Percentiles rank a stretch among this genome's conserved stretches.
Evolutionary conservation across 306 rosid species (phyloP).

Genomic region (Sicyos edulis): DNA sequence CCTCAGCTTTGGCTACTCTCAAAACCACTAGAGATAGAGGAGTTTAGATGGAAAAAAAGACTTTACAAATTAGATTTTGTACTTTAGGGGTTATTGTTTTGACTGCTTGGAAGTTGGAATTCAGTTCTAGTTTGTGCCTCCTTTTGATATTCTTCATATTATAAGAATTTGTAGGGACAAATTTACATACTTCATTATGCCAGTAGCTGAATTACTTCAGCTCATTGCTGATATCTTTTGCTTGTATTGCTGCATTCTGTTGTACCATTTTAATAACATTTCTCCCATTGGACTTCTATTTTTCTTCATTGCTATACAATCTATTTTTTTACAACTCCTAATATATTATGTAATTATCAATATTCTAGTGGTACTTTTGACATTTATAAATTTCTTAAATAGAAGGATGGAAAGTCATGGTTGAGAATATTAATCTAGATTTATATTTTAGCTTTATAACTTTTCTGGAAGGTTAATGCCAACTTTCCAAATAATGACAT

Average conservation of each 20-base stretch:
- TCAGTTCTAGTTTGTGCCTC: conserved; percentile 11
- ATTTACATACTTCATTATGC: not conserved
- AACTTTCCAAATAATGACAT: too few relatives aligned
- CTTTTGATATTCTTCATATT: not conserved
- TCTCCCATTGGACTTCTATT: too few relatives aligned
- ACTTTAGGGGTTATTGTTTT: conserved; percentile 13
- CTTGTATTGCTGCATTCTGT: not conserved
- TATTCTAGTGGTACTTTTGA: too few relatives aligned
- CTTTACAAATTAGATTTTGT: conserved; percentile 26
- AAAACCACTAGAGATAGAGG: conserved; percentile 42
- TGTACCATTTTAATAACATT: not conserved
- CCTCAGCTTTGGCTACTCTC: conserved; percentile 76
- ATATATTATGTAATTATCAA: too few relatives aligned
- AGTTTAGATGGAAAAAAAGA: conserved; percentile 28
- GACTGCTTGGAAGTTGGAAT: conserved; percentile 8
- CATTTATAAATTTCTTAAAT: too few relatives aligned
- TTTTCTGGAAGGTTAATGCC: too few relatives aligned
- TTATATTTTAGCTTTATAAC: too few relatives aligned
- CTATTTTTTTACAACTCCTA: too few relatives aligned
- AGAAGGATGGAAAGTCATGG: too few relatives aligned
- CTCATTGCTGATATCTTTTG: not conserved
- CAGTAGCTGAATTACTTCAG: not conserved
- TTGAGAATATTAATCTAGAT: too few relatives aligned
- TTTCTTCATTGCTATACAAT: too few relatives aligned
- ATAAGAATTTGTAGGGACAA: conserved; percentile 13